A percentile compares a stretch with the other conserved stretches of the same genome.
phyloP scores from a whole-genome alignment of 768 basidiomycete species.

The Psilocybe cyanescens region DNA sequence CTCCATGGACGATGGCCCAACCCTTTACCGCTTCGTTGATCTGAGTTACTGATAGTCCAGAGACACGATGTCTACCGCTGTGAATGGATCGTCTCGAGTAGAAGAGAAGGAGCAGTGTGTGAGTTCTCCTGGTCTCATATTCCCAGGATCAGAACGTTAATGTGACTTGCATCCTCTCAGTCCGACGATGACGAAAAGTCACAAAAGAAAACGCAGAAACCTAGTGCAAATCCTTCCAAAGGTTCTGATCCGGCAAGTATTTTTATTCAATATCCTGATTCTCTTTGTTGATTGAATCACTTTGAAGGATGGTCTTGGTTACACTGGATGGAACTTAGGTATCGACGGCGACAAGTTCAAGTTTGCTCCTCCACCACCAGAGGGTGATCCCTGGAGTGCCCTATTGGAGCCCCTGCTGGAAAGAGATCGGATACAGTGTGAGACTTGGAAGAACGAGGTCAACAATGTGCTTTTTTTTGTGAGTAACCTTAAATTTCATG shows the following conservation, averaged over 20 bases:
- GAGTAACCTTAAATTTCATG: not conserved
- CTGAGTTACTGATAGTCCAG: not conserved
- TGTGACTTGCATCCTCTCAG: not conserved
- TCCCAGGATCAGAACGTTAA: not conserved
- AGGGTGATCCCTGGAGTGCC: not conserved
- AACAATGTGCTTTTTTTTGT: slow-evolving; percentile 3
- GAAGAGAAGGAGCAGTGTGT: not conserved
- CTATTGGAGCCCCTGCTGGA: not conserved
- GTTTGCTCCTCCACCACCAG: slow-evolving; percentile 1
- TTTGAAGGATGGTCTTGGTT: not conserved
- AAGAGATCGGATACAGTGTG: not conserved
- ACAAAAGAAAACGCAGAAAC: not conserved
- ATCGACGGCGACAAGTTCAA: slow-evolving; percentile 1
- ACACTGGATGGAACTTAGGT: not conserved
- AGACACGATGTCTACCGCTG: not conserved
- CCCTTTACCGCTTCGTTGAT: not conserved
- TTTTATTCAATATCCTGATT: not conserved
- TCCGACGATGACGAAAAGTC: not conserved
- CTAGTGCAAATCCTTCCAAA: not conserved
- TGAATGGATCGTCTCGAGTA: not conserved
- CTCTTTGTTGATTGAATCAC: not conserved
- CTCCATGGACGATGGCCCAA: not conserved
- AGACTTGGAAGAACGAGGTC: slow-evolving; percentile 2
- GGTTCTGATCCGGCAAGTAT: not conserved
- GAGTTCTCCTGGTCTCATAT: not conserved